These are phyloP conservation scores for Phaeosphaeriaceae sp. DNA, from an alignment of 2,329 filamentous ascomycete species.

Conservation along the genomic window DNA sequence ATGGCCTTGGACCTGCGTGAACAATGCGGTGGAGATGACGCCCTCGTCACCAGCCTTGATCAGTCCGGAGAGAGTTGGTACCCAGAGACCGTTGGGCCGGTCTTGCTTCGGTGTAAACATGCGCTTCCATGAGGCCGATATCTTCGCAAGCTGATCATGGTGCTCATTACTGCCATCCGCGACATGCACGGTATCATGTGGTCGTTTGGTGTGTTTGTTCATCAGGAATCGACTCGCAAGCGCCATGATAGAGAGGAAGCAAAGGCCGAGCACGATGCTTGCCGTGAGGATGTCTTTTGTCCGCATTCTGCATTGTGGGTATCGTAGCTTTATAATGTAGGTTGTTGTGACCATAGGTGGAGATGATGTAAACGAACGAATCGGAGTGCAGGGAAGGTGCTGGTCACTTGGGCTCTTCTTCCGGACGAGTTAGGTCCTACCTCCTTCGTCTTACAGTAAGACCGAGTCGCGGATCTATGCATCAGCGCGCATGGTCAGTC, in stretches of 20 bases:
- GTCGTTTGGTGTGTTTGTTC: conserved; percentile 31
- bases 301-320: conserved; percentile 18
- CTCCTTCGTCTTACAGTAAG: conserved; percentile 11
- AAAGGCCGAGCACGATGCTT: conserved; percentile 20
- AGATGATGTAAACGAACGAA: conserved; percentile 23
- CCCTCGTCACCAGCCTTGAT: conserved; percentile 45
- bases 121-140: conserved; percentile 27
- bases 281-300: conserved; percentile 22
- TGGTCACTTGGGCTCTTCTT: conserved; percentile 18
- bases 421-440: conserved; percentile 25
- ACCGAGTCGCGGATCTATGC: conserved; percentile 10
- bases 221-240: conserved; percentile 36
- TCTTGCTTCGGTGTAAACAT: conserved; percentile 27
- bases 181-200: conserved; percentile 13
- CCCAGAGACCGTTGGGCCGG: conserved; percentile 20
- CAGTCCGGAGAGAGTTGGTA: conserved; percentile 37
- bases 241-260: conserved; percentile 31
- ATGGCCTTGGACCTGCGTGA: conserved; percentile 28
- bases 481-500: conserved; percentile 22
- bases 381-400: conserved; percentile 38
- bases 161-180: conserved; percentile 21
- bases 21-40: conserved; percentile 33
- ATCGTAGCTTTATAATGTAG: conserved; percentile 26
- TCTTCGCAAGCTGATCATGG: conserved; percentile 18
- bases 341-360: conserved; percentile 15